Evolutionary conservation across 2,329 filamentous ascomycete genomes (phyloP).

Genomic region (Teratosphaeria destructans): DNA sequence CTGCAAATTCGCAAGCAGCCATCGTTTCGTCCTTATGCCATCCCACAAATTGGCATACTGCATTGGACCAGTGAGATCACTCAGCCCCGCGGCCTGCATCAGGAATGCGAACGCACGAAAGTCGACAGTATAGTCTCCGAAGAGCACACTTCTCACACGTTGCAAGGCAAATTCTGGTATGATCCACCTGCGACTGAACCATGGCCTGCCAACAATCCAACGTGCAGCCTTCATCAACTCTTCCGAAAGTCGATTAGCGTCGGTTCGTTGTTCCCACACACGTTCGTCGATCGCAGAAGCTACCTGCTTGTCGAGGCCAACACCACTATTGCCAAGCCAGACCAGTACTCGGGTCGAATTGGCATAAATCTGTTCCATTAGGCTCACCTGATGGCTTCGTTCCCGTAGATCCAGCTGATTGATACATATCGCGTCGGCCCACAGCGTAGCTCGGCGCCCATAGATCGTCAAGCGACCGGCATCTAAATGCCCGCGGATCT

Average conservation of each 20-base stretch:
- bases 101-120: background rate
- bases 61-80: background rate
- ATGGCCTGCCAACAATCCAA: background rate
- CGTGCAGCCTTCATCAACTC: background rate
- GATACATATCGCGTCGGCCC: conserved; percentile 3
- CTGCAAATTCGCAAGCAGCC: background rate
- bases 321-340: background rate
- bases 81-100: background rate
- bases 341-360: background rate
- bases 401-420: conserved; percentile 2
- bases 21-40: background rate
- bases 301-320: background rate
- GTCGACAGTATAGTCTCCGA: background rate
- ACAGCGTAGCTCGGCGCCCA: background rate
- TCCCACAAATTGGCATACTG: background rate
- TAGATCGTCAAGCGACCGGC: background rate
- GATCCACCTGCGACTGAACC: background rate
- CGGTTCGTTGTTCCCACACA: background rate
- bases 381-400: background rate
- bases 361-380: conserved; percentile 2
- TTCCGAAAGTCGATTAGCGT: background rate
- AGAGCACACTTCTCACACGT: background rate
- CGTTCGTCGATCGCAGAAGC: background rate
- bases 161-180: background rate
- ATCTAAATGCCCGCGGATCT: background rate